Percentiles rank a stretch among this genome's conserved stretches.
Evolutionary conservation across 139 green algal species (phyloP).

Genomic region (Micromonas commoda): DNA sequence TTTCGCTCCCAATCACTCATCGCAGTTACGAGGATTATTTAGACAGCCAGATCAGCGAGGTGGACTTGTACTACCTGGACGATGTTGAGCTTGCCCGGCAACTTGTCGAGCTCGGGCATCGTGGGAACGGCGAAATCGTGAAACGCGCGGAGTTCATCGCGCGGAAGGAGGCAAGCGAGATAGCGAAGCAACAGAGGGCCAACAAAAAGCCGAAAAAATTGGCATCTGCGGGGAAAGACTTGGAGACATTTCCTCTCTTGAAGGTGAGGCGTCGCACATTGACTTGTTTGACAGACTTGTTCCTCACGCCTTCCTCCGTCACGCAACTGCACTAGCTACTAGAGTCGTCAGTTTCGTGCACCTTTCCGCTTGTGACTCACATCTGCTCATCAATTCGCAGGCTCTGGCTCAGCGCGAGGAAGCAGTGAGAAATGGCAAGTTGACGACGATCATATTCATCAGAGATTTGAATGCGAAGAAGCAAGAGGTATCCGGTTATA

Average conservation of each 20-base stretch:
- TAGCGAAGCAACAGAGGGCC: constrained; percentile 46
- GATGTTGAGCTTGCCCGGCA: constrained; percentile 66
- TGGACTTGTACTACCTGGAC: constrained; percentile 79
- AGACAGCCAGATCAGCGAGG: constrained; percentile 71
- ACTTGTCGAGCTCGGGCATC: constrained; percentile 78
- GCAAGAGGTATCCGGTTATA: constrained; percentile 81
- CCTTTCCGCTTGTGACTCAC: background rate
- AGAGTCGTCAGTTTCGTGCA: constrained; percentile 1
- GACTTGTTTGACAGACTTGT: background rate
- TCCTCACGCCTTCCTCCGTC: background rate
- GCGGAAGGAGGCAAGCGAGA: constrained; percentile 64
- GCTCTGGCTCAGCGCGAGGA: constrained; percentile 44
- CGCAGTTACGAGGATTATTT: constrained; percentile 86
- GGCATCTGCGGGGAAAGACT: constrained; percentile 57
- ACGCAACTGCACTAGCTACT: background rate
- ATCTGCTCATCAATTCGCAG: constrained; percentile 16
- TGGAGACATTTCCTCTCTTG: constrained; percentile 62
- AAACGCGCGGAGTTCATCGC: constrained; percentile 78
- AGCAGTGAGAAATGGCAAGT: constrained; percentile 72
- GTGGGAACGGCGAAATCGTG: constrained; percentile 80
- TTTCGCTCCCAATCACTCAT: too few relatives aligned
- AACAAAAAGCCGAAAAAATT: constrained; percentile 70
- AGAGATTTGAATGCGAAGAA: constrained; percentile 66
- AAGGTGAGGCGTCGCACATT: constrained; percentile 41
- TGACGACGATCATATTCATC: constrained; percentile 86